These are phyloP conservation scores for Orbilia brochopaga DNA, from an alignment of 2,329 filamentous ascomycete genomes.

Conservation along the genomic window DNA sequence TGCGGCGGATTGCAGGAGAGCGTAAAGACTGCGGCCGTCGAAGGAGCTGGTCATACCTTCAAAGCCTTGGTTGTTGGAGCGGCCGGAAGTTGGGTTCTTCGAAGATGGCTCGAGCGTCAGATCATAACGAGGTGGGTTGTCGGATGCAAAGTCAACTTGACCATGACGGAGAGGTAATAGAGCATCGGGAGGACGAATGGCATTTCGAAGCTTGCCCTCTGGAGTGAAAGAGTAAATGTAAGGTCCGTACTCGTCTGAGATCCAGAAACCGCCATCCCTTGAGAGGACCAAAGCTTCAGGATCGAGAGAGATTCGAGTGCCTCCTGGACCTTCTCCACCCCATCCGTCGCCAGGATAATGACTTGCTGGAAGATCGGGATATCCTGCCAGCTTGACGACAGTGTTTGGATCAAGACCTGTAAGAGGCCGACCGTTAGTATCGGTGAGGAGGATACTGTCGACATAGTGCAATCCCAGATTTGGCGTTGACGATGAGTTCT, in stretches of 20 bases:
- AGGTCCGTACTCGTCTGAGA: conserved; percentile 73
- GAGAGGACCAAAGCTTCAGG: conserved; percentile 69
- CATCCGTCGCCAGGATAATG: conserved; percentile 73
- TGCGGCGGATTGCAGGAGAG: conserved; percentile 70
- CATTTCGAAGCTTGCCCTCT: conserved; percentile 66
- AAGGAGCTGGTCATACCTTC: conserved; percentile 71
- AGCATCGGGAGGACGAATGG: conserved; percentile 70
- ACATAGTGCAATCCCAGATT: conserved; percentile 70
- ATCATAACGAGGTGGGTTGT: conserved; percentile 69
- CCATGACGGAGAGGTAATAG: conserved; percentile 70
- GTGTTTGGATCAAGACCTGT: conserved; percentile 70
- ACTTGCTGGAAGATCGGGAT: conserved; percentile 68
- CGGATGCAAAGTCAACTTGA: conserved; percentile 66
- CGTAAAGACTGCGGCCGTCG: conserved; percentile 69
- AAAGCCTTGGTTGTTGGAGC: conserved; percentile 76
- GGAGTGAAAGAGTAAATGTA: conserved; percentile 71
- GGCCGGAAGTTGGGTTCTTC: conserved; percentile 66
- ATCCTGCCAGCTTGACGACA: conserved; percentile 64
- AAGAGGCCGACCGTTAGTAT: conserved; percentile 67
- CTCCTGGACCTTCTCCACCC: conserved; percentile 67
- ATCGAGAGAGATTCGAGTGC: conserved; percentile 68
- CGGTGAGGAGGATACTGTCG: conserved; percentile 70
- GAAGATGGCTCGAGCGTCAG: conserved; percentile 62
- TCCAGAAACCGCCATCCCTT: conserved; percentile 69
- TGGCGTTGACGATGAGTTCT: conserved; percentile 62